Base-by-base conservation (phyloP, 495 filamentous ascomycete species). In the Lasiosphaeriaceae sp. region DNA sequence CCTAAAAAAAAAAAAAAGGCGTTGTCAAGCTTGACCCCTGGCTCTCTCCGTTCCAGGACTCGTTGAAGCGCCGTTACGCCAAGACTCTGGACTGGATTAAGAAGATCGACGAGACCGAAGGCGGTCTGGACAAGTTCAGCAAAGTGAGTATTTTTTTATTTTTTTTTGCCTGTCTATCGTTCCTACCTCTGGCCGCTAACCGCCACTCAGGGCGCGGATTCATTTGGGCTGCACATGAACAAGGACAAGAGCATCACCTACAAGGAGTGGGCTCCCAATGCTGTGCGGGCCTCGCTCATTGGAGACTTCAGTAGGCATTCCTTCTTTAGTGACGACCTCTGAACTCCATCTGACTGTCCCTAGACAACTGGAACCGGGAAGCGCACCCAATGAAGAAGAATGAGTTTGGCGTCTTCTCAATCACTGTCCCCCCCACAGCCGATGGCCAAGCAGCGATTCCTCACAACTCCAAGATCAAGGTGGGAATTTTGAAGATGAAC, bases 181-280 rank as follows among this genome's bases (percentile, higher is more conserved):
- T 54, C 39, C 56, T 11, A 12, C n/a, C 17, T 37, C 24, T 34
- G 9, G 9, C 26, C 26, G 31, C 59, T 58, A 46, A 71, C 59
- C 23, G 16, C 31, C 4, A 31, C 61, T 62, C 17, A 92, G 88
- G 93, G 94, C 31, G 88, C 85, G 55, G 92, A 97, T 68, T 84
- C 74, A 53, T 96, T 87, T 70, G 94, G 94, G 48, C 80, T 98
- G 69, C 87, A 87, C 65, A 83, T 89, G 52, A 77, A 83, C 60
- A 78, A 85, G 11, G 87, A 96, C 64, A 86, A 89, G 62, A 90
- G 92, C 70, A 90, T 98, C 62, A 79, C 75, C 45, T 98, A 98
- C 74, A 83, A 89, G 61, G 94, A 98, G 83, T 98, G 94, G 94
- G 94, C 94, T 2, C 93, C 94, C 48, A 93, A 90, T 76, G 92